Base-by-base conservation (phyloP, 768 basidiomycete species). In the Boletus fagicola region DNA sequence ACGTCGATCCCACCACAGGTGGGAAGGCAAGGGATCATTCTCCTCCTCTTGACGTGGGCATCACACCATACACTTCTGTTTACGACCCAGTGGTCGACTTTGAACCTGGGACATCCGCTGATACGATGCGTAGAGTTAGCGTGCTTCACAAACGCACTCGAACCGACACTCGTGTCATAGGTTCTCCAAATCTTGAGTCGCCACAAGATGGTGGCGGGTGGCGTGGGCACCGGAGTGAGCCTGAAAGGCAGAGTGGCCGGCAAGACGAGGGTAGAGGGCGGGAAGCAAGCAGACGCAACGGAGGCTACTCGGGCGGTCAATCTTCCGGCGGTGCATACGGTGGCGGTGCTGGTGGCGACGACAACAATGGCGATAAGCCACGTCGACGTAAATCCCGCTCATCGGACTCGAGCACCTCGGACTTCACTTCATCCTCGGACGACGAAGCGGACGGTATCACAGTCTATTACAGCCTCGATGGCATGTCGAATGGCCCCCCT, bases 61-160 rank as follows among this genome's bases (percentile, higher is more conserved):
- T 47, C 57, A 68, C 68, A 16, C 61, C 71, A 6, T 43, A 59
- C 53, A 48, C 36, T 12, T 68, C 71, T 44, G 35, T 69, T 50
- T 59, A 63, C 62, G 49, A 60, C 53, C 58, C 65, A 8, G 62
- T 51, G 24, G 64, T 72, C 22, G 66, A 65, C 26, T 71, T 76
- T 45, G 68, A 78, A 57, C 75, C 80, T n/a, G 74, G 77, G n/a
- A 77, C 78, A 15, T 79, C 81, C 31, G 73, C 72, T 28, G 80
- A 74, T 40, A 62, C 66, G 0, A 72, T 72, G 70, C 66, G 48
- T 28, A 56, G 33, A 44, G 13, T 44, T 12, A 54, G 44, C 35
- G 31, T 38, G 0, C 54, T 56, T 31, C 47, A 39, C 15, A 30
- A 63, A 33, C 57, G 5, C 39, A 16, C 40, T 12, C 60, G 39